Conservation (phyloP, 139 green algal genomes). For the Dunaliella primolecta region DNA sequence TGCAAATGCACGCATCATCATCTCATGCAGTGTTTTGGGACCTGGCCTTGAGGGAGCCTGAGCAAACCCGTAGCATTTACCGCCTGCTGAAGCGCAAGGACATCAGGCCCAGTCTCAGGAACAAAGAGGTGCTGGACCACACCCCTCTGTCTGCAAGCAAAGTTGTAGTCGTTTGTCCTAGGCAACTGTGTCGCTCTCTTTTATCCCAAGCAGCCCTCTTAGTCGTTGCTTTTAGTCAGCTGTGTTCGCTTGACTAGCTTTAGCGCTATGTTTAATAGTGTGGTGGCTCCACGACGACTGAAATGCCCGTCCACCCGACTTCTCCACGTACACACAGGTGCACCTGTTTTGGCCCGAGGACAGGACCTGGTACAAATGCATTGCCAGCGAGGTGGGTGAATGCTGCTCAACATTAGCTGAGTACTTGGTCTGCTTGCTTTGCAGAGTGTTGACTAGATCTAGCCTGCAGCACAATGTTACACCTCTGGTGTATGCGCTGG, state of each 20-base stretch:
- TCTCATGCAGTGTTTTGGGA: background rate
- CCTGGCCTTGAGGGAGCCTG: background rate
- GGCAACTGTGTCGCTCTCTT: too few relatives aligned
- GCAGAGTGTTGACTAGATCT: background rate
- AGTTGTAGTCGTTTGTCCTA: too few relatives aligned
- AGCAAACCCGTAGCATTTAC: slow-evolving; percentile 33
- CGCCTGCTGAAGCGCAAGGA: slow-evolving; percentile 37
- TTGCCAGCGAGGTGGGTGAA: slow-evolving; percentile 30
- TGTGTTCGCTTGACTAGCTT: background rate
- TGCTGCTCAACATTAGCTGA: background rate
- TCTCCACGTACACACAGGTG: slow-evolving; percentile 34
- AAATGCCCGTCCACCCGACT: too few relatives aligned
- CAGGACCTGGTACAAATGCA: slow-evolving; percentile 41
- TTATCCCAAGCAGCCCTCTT: too few relatives aligned
- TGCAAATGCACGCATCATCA: background rate
- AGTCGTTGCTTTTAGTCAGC: background rate
- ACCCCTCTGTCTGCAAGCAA: background rate
- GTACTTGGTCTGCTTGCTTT: too few relatives aligned
- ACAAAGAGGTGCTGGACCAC: slow-evolving; percentile 18
- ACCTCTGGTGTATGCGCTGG: background rate
- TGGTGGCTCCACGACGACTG: background rate
- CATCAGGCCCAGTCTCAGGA: slow-evolving; percentile 18
- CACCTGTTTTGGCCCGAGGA: slow-evolving; percentile 50
- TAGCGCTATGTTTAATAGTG: background rate
- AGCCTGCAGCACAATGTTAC: background rate